Conservation (phyloP, 2,329 filamentous ascomycete species). For the Alternaria brassicae region DNA sequence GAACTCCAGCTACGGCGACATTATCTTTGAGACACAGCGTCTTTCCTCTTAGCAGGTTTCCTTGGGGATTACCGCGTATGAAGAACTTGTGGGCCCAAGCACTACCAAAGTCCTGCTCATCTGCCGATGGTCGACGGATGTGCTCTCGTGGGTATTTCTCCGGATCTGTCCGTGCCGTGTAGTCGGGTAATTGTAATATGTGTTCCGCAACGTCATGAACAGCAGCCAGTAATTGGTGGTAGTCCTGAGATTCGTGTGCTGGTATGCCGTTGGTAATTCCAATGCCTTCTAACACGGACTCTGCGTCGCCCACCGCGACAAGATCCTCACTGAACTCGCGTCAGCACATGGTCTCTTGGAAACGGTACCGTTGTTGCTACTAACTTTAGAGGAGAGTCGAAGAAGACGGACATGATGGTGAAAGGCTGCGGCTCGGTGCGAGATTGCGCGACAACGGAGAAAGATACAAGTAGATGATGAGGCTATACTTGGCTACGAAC, state of each 20-base stretch:
- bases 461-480: not conserved
- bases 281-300: constrained; percentile 30
- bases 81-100: constrained; percentile 62
- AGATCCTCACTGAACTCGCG: constrained; percentile 26
- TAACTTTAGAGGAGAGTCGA: constrained; percentile 36
- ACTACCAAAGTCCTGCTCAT: constrained; percentile 51
- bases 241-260: constrained; percentile 53
- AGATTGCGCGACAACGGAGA: not conserved
- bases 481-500: not conserved
- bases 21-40: constrained; percentile 63
- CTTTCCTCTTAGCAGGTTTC: constrained; percentile 46
- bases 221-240: constrained; percentile 58
- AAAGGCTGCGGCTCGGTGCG: not conserved
- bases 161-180: constrained; percentile 53
- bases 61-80: constrained; percentile 48
- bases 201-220: constrained; percentile 61
- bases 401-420: constrained; percentile 37
- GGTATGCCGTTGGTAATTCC: constrained; percentile 41
- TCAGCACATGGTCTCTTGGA: not conserved
- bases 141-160: constrained; percentile 56
- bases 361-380: not conserved
- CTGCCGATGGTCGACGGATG: constrained; percentile 48
- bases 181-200: constrained; percentile 56
- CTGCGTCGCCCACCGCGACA: constrained; percentile 33
- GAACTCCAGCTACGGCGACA: constrained; percentile 62